These are phyloP conservation scores for Ceratobasidium sp. DNA, from an alignment of 1,284 basidiomycete genomes.

Conservation along the genomic window DNA sequence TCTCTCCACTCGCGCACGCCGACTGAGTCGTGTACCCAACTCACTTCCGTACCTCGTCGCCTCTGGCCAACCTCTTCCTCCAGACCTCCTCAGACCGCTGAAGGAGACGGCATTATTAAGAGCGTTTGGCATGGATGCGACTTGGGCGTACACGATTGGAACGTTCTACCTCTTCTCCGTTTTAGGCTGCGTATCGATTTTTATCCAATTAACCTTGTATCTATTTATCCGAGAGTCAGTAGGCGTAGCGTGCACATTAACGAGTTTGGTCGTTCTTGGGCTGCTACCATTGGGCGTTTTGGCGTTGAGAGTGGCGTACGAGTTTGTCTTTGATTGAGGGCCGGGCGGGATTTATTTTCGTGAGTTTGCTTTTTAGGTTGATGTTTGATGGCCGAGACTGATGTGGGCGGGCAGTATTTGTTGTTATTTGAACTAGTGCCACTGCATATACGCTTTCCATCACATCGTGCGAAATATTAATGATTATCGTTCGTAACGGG, in stretches of 20 bases:
- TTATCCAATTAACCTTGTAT: slow-evolving; percentile 31
- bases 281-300: slow-evolving; percentile 26
- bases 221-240: slow-evolving; percentile 37
- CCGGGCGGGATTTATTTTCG: not conserved
- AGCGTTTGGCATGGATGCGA: slow-evolving; percentile 39
- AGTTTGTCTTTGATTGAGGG: slow-evolving; percentile 27
- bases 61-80: slow-evolving; percentile 27
- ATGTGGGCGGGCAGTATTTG: too few species aligned
- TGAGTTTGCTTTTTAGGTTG: too few species aligned
- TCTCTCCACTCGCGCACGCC: slow-evolving; percentile 37
- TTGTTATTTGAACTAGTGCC: too few species aligned
- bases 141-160: slow-evolving; percentile 36
- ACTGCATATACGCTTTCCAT: too few species aligned
- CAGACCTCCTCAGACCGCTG: slow-evolving; percentile 25
- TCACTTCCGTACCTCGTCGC: slow-evolving; percentile 25
- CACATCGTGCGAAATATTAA: too few species aligned
- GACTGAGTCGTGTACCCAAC: slow-evolving; percentile 19
- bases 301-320: slow-evolving; percentile 22
- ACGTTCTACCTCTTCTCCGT: slow-evolving; percentile 40
- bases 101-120: slow-evolving; percentile 28
- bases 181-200: slow-evolving; percentile 28
- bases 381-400: too few species aligned
- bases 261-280: slow-evolving; percentile 19
- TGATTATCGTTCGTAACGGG: too few species aligned
- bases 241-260: slow-evolving; percentile 11